Percentiles rank a stretch among this genome's conserved stretches.
Evolutionary conservation across 2,329 filamentous ascomycete species (phyloP).

Genomic region (Magnaporthiopsis incrustans): DNA sequence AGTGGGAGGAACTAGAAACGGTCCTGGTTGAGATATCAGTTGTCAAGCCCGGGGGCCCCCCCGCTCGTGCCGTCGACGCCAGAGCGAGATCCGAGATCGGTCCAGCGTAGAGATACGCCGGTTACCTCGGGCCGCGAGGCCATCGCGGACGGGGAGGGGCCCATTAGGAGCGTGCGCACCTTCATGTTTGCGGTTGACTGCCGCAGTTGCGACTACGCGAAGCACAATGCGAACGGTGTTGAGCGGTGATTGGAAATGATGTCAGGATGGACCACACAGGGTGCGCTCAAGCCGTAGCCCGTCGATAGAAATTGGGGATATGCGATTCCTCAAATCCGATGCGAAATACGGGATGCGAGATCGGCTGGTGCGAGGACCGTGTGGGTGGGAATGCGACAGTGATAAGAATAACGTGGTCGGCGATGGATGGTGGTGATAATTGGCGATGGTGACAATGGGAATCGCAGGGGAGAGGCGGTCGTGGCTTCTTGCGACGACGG

Average conservation of each 20-base stretch:
- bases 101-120: not conserved
- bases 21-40: not conserved
- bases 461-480: not conserved
- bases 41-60: not conserved
- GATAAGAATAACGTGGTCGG: not conserved
- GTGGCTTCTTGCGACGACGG: not conserved
- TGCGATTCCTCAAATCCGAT: not conserved
- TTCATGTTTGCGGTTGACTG: slow-evolving; percentile 16
- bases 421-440: not conserved
- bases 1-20: slow-evolving; percentile 73
- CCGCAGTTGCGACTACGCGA: not conserved
- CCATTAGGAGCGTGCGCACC: slow-evolving; percentile 13
- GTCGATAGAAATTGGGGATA: not conserved
- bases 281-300: not conserved
- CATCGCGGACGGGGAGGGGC: not conserved
- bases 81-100: not conserved
- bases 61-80: not conserved
- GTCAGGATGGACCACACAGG: not conserved
- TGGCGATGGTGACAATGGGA: not conserved
- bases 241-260: not conserved
- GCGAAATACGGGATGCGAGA: not conserved
- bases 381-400: not conserved
- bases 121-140: not conserved
- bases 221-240: not conserved
- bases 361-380: not conserved